Percentiles rank a stretch among this genome's conserved stretches.
These are phyloP conservation scores for Diaporthe sp. DNA, from an alignment of 2,329 filamentous ascomycete genomes.

Conservation along the genomic window DNA sequence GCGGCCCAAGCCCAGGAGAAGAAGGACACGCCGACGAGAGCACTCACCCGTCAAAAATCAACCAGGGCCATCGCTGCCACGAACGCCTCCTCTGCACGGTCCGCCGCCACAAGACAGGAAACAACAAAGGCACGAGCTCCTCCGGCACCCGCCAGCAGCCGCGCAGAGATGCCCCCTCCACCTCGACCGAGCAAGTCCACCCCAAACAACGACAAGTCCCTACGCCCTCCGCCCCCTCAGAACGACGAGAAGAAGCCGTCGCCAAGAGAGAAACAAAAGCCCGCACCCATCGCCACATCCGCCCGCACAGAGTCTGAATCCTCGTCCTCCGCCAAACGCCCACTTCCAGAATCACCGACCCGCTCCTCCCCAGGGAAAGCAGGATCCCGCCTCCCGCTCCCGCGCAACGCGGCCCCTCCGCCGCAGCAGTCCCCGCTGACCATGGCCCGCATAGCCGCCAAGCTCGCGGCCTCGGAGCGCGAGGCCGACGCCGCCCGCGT, in stretches of 20 bases:
- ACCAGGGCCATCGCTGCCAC: conserved; percentile 30
- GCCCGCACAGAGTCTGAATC: not conserved
- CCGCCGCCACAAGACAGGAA: conserved; percentile 22
- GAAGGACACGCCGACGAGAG: conserved; percentile 14
- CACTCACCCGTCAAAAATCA: conserved; percentile 23
- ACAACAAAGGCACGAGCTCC: conserved; percentile 2
- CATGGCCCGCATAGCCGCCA: conserved; percentile 71
- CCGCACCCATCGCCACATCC: conserved; percentile 32
- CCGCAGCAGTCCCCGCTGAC: conserved; percentile 67
- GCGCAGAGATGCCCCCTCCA: conserved; percentile 34
- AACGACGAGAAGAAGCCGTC: conserved; percentile 29
- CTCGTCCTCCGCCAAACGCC: conserved; percentile 17
- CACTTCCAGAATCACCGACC: conserved; percentile 33
- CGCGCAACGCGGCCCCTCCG: conserved; percentile 47
- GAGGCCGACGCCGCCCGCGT: conserved; percentile 73
- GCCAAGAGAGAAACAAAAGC: conserved; percentile 33
- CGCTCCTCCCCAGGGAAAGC: conserved; percentile 42
- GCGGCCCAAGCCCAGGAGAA: conserved; percentile 2
- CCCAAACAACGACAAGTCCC: conserved; percentile 9
- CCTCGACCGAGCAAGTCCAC: conserved; percentile 23
- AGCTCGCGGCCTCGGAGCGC: conserved; percentile 71
- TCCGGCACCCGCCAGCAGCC: not conserved
- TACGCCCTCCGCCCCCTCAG: not conserved
- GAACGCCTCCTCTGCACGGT: conserved; percentile 22
- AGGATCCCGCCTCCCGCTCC: conserved; percentile 48